Evolutionary conservation across 164 flowering plant species (phyloP).

Genomic region (Berberis vulgaris): DNA sequence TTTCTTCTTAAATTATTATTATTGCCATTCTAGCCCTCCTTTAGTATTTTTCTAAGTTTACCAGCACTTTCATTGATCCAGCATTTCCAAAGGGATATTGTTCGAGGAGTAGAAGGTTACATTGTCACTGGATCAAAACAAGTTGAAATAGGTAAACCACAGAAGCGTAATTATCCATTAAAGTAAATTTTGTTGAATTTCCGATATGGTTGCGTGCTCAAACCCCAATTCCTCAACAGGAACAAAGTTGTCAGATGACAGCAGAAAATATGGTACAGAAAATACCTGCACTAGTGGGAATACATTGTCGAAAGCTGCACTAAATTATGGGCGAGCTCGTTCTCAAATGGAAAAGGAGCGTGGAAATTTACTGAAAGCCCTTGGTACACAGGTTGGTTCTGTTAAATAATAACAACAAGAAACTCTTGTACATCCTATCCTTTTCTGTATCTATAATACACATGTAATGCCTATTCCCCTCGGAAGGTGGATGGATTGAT

Average conservation of each 20-base stretch:
- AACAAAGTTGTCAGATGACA: constrained; percentile 78
- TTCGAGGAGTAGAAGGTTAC: constrained; percentile 83
- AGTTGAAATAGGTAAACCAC: constrained; percentile 72
- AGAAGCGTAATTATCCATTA: background rate
- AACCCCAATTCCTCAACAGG: constrained; percentile 30
- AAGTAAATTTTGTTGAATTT: background rate
- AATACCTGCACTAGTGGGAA: constrained; percentile 84
- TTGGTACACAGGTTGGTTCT: constrained; percentile 79
- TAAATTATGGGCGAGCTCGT: constrained; percentile 57
- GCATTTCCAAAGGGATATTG: constrained; percentile 93
- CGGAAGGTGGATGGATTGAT: too few relatives aligned
- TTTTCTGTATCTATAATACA: background rate
- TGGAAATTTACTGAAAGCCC: constrained; percentile 62
- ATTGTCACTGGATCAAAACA: constrained; percentile 84
- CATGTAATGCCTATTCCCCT: too few relatives aligned
- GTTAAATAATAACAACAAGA: background rate
- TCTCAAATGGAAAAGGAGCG: constrained; percentile 87
- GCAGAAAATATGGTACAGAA: constrained; percentile 79
- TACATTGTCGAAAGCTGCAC: constrained; percentile 68
- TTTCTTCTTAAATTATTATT: background rate
- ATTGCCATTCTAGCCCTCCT: background rate
- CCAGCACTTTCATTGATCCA: constrained; percentile 8
- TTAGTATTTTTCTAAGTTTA: background rate
- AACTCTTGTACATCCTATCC: background rate
- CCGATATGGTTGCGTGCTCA: background rate